A percentile compares a stretch with the other conserved stretches of the same genome.
These are phyloP conservation scores for Aspergillus ellipticus DNA, from an alignment of 495 filamentous ascomycete genomes.

Conservation along the genomic window DNA sequence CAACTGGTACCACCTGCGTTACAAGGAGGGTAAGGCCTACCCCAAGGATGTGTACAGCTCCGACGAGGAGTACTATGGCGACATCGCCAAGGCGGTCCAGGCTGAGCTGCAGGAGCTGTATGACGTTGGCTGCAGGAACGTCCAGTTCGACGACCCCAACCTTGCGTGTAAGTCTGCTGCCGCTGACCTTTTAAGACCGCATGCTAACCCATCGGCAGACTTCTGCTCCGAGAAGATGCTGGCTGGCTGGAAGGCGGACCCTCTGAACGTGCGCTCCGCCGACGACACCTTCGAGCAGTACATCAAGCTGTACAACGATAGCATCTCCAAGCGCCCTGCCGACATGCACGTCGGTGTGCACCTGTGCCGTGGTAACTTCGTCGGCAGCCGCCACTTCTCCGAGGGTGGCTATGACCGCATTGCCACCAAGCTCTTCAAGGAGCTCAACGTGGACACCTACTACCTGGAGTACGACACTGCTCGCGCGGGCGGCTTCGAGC, in stretches of 20 bases:
- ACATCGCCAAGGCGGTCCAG: conserved; percentile 71
- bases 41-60: conserved; percentile 59
- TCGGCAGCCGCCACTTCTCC: conserved; percentile 71
- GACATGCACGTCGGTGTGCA: conserved; percentile 76
- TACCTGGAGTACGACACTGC: conserved; percentile 82
- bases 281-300: conserved; percentile 70
- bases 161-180: conserved; percentile 57
- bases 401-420: conserved; percentile 80
- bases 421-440: conserved; percentile 72
- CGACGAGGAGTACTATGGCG: conserved; percentile 69
- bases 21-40: conserved; percentile 67
- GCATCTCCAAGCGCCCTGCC: conserved; percentile 57
- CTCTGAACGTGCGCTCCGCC: conserved; percentile 50
- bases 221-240: conserved; percentile 78
- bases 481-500: conserved; percentile 74
- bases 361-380: conserved; percentile 78
- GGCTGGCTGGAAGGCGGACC: conserved; percentile 58
- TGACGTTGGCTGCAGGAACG: conserved; percentile 63
- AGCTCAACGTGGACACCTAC: conserved; percentile 72
- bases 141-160: conserved; percentile 74
- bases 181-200: neutral
- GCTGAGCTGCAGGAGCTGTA: conserved; percentile 64
- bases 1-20: conserved; percentile 72
- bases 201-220: conserved; percentile 38
- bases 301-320: conserved; percentile 73